Evolutionary conservation across 1,139 yeast species (phyloP).

Genomic region (Saccharomyces hybrid): DNA sequence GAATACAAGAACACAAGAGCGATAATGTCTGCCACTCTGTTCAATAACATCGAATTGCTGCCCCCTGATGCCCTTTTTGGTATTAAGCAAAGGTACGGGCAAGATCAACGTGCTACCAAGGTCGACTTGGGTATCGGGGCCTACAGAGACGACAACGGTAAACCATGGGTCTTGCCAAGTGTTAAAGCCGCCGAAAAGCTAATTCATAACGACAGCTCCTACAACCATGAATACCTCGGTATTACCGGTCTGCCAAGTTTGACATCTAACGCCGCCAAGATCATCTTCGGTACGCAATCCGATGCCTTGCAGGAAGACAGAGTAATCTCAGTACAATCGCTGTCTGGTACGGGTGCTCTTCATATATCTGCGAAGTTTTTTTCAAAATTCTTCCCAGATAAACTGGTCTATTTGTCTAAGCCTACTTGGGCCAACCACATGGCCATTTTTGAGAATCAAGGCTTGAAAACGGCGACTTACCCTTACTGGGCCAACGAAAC

Average conservation of each 20-base stretch:
- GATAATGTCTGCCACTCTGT: slow-evolving; percentile 22
- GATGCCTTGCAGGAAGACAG: slow-evolving; percentile 45
- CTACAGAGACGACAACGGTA: slow-evolving; percentile 84
- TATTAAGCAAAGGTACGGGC: slow-evolving; percentile 62
- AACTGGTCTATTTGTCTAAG: slow-evolving; percentile 61
- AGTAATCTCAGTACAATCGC: slow-evolving; percentile 71
- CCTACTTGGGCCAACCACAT: slow-evolving; percentile 98
- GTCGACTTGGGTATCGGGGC: slow-evolving; percentile 94
- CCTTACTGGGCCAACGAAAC: slow-evolving; percentile 72
- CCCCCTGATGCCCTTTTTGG: slow-evolving; percentile 82
- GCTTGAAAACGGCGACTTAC: slow-evolving; percentile 55
- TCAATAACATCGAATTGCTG: slow-evolving; percentile 46
- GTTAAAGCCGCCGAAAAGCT: slow-evolving; percentile 64
- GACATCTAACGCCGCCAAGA: slow-evolving; percentile 65
- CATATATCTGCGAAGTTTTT: slow-evolving; percentile 80
- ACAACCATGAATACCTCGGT: slow-evolving; percentile 87
- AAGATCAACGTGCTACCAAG: slow-evolving; percentile 54
- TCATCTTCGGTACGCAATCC: slow-evolving; percentile 64
- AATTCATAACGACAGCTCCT: slow-evolving; percentile 46
- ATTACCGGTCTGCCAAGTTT: slow-evolving; percentile 72
- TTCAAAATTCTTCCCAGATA: slow-evolving; percentile 38
- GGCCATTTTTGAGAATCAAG: slow-evolving; percentile 66
- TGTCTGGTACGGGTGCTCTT: slow-evolving; percentile 94
- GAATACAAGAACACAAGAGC: neutral
- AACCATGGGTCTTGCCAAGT: slow-evolving; percentile 90